Evolutionary conservation across 306 rosid genomes (phyloP), one percentile per base, ranked within the genome.

Genomic region (Malus domestica): DNA sequence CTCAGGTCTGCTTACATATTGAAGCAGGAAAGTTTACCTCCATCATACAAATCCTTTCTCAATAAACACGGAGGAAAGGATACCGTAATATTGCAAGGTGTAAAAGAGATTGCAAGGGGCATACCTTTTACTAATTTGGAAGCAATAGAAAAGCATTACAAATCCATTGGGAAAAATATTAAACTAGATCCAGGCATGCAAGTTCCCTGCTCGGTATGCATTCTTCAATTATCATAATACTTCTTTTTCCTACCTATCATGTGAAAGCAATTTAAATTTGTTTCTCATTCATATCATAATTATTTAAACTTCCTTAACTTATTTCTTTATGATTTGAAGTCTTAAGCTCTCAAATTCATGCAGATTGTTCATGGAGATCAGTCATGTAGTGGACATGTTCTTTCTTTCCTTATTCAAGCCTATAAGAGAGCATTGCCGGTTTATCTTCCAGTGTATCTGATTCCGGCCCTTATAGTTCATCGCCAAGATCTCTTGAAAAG

Each of bases 61-160:
- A 90, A 87, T 80, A 89, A 82, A 74, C 98, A 96, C 79, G 98
- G 99, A 67, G 99, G 97, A 74, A 96, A 96, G 86, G 99, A 90
- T 79, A 6, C 79, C 3, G 81, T 72, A 74, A 87, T 96, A 80
- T 77, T 96, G 80, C 83, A 88, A 79, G 98, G 92, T 73, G 88
- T 90, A 74, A 92, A 88, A 82, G 94, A 86, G 77, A 84, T 92
- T 80, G 87, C 96, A 75, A 80, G 84, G 70, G 97, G 96, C 83
- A 71, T 79, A 80, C 93, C 92, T 71, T 86, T 88, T 78, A 85
- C 88, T 70, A 85, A 87, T 83, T 78, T 92, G 87, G 85, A 80
- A 73, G 96, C 85, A 65, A 70, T 92, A 61, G 86, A 88, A 83
- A 89, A 87, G 69, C 77, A 87, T 88, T 90, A 90, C 88, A 82